Conservation (phyloP, 176 grass and related monocot genomes). For the Carex littledalei region DNA sequence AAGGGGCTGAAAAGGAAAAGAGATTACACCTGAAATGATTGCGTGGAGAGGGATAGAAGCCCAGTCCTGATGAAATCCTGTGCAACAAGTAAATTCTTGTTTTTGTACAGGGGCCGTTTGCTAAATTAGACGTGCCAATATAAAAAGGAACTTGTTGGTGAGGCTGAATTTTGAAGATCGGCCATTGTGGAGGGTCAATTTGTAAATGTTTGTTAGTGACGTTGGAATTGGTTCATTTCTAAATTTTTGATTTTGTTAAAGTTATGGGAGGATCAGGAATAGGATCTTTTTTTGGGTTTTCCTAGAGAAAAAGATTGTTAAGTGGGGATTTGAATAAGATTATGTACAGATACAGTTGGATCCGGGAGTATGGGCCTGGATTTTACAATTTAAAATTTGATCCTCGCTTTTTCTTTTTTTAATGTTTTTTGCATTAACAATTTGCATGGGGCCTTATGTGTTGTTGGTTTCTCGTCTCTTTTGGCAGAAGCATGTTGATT, state of each 20-base stretch:
- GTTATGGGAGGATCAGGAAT: constrained; percentile 31
- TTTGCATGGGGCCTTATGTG: constrained; percentile 1
- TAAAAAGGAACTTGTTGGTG: not conserved
- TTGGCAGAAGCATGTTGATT: constrained; percentile 49
- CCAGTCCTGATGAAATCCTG: constrained; percentile 20
- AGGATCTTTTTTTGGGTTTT: constrained; percentile 33
- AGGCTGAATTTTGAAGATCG: constrained; percentile 55
- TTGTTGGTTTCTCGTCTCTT: constrained; percentile 41
- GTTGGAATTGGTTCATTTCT: constrained; percentile 37
- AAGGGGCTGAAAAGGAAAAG: constrained; percentile 16
- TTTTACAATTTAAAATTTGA: constrained; percentile 30
- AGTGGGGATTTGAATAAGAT: constrained; percentile 58
- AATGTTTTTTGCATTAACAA: constrained; percentile 41
- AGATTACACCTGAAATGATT: constrained; percentile 26
- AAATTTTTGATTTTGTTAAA: constrained; percentile 17
- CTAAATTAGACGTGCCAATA: not conserved
- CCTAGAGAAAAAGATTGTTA: constrained; percentile 55
- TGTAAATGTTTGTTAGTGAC: constrained; percentile 56
- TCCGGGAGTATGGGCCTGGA: constrained; percentile 52
- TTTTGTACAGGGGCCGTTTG: not conserved
- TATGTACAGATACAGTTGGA: constrained; percentile 73
- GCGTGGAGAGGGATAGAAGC: not conserved
- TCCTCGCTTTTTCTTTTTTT: constrained; percentile 9
- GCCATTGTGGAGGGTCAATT: constrained; percentile 28
- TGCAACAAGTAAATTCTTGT: not conserved